Percentiles rank a stretch among this genome's conserved stretches.
Evolutionary conservation across 2,329 filamentous ascomycete genomes (phyloP).

Genomic region (Aureobasidium musti): DNA sequence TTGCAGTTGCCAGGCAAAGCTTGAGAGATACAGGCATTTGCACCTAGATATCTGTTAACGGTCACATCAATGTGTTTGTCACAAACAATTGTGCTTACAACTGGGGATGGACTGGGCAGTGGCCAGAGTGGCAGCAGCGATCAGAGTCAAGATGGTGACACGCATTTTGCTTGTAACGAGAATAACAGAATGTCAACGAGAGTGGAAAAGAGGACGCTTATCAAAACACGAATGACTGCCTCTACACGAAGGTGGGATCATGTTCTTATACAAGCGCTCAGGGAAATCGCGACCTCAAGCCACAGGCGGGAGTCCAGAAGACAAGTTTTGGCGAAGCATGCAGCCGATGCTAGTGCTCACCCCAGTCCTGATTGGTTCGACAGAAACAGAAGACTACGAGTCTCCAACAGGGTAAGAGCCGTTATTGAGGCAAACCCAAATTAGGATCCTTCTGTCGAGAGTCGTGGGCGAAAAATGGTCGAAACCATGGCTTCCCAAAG

Average conservation of each 20-base stretch:
- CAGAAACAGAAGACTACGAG: neutral
- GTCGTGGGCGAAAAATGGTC: neutral
- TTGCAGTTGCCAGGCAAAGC: constrained; percentile 23
- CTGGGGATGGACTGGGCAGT: constrained; percentile 18
- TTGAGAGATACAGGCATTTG: neutral
- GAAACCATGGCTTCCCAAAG: neutral
- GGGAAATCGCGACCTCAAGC: neutral
- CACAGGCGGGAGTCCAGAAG: neutral
- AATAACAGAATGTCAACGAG: neutral
- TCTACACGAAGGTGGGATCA: neutral
- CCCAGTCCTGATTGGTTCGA: neutral
- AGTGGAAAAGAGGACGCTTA: neutral
- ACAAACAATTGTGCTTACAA: neutral
- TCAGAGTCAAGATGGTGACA: neutral
- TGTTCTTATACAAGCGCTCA: neutral
- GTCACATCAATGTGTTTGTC: neutral
- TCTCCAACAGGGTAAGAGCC: neutral
- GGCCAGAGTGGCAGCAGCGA: constrained; percentile 15
- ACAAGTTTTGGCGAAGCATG: constrained; percentile 4
- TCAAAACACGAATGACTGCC: neutral
- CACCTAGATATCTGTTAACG: neutral
- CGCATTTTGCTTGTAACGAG: neutral
- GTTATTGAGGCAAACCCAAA: neutral
- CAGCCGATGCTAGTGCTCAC: neutral
- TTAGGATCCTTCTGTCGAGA: neutral